These are phyloP conservation scores for Dittrichia graveolens DNA, from an alignment of 129 eudicot species.

Conservation along the genomic window DNA sequence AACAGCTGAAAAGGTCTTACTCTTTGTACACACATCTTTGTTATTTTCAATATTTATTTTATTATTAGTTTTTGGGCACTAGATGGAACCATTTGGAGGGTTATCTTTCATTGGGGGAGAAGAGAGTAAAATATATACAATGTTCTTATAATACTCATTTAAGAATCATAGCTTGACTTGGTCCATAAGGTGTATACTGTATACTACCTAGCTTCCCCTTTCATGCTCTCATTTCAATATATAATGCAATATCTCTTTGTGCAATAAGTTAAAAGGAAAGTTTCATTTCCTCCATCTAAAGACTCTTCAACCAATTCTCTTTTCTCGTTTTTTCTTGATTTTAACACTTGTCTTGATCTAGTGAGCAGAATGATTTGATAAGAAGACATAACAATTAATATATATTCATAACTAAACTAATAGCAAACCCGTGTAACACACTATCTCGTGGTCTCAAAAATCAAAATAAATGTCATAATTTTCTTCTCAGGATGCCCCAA, in stretches of 20 bases:
- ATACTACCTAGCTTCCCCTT: slow-evolving; percentile 39
- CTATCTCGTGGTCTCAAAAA: too few species aligned
- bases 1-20: slow-evolving; percentile 51
- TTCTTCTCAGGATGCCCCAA: too few species aligned
- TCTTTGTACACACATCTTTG: slow-evolving; percentile 48
- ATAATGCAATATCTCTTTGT: slow-evolving; percentile 6
- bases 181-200: slow-evolving; percentile 42
- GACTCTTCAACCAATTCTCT: too few species aligned
- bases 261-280: slow-evolving; percentile 8
- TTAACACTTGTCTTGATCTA: too few species aligned
- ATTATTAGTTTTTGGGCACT: slow-evolving; percentile 26
- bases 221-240: slow-evolving; percentile 11
- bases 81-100: slow-evolving; percentile 47
- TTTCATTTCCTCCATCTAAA: neutral
- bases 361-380: too few species aligned
- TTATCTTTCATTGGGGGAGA: slow-evolving; percentile 29
- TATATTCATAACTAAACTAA: too few species aligned
- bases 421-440: too few species aligned
- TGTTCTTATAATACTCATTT: slow-evolving; percentile 13
- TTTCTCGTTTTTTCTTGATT: too few species aligned
- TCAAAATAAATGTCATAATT: too few species aligned
- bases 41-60: slow-evolving; percentile 24
- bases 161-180: slow-evolving; percentile 42
- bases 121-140: slow-evolving; percentile 24
- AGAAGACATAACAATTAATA: too few species aligned